phyloP scores from a whole-genome alignment of 345 rosid species.

The Gossypium longicalyx region DNA sequence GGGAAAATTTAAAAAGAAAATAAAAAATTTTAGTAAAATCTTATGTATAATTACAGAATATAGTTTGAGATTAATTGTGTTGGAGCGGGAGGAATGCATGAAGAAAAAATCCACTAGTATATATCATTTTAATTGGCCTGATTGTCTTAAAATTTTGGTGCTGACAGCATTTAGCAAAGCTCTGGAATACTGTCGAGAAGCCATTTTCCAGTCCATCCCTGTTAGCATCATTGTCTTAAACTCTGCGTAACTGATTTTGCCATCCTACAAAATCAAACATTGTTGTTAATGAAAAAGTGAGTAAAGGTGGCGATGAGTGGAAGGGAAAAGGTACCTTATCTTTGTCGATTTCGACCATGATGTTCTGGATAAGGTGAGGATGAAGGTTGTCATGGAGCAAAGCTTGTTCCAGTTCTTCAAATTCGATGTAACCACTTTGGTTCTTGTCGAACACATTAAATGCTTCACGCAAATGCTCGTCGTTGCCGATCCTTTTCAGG shows the following conservation, averaged over 20 bases:
- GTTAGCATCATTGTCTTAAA: slow-evolving; percentile 83
- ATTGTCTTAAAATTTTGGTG: slow-evolving; percentile 58
- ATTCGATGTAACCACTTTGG: slow-evolving; percentile 59
- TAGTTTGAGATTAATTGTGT: too few species aligned
- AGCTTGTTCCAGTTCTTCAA: slow-evolving; percentile 68
- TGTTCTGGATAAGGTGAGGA: slow-evolving; percentile 64
- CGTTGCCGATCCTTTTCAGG: slow-evolving; percentile 55
- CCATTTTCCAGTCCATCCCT: slow-evolving; percentile 95
- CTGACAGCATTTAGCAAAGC: slow-evolving; percentile 79
- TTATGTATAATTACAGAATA: background rate
- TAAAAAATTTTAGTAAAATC: background rate
- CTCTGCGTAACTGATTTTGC: slow-evolving; percentile 75
- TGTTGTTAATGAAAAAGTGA: too few species aligned
- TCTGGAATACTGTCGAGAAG: slow-evolving; percentile 87
- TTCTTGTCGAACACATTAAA: slow-evolving; percentile 71
- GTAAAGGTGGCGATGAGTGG: too few species aligned
- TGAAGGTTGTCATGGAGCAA: slow-evolving; percentile 42
- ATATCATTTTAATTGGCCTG: slow-evolving; percentile 14
- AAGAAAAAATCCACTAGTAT: background rate
- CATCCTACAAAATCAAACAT: slow-evolving; percentile 46
- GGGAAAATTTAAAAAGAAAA: background rate
- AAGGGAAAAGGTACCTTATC: slow-evolving; percentile 49
- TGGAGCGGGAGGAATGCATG: too few species aligned
- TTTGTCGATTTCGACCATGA: slow-evolving; percentile 69
- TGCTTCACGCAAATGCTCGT: slow-evolving; percentile 64